These are phyloP conservation scores for Lolium multiflorum DNA, from an alignment of 176 grass and related monocot genomes.

Conservation along the genomic window DNA sequence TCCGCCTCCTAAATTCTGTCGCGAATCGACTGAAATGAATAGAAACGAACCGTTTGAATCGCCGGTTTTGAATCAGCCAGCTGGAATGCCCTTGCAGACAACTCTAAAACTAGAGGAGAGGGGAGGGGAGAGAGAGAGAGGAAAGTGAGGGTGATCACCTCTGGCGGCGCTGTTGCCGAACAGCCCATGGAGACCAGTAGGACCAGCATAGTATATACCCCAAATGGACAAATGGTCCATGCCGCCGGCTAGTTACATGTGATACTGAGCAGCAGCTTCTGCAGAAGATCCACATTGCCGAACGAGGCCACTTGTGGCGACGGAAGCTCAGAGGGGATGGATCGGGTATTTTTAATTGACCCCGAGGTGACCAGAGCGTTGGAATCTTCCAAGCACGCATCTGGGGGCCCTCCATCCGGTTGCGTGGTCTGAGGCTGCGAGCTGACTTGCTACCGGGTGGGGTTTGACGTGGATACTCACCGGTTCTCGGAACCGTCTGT, in stretches of 20 bases:
- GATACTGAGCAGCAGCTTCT: neutral
- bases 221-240: neutral
- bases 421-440: neutral
- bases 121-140: no score
- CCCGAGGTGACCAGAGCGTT: neutral
- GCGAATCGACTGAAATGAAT: no score
- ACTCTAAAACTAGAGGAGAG: no score
- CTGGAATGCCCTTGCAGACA: no score
- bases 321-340: conserved; percentile 17
- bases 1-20: no score
- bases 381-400: conserved; percentile 50
- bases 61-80: no score
- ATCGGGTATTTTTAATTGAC: conserved; percentile 28
- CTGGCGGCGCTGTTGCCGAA: neutral
- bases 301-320: neutral
- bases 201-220: no score
- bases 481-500: conserved; percentile 18
- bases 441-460: conserved; percentile 44
- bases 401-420: neutral
- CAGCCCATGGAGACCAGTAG: no score
- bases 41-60: no score
- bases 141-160: no score
- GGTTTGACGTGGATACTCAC: neutral
- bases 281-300: conserved; percentile 27
- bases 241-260: neutral